phyloP scores from a whole-genome alignment of 2,329 filamentous ascomycete species.

The Tolypocladium album region DNA sequence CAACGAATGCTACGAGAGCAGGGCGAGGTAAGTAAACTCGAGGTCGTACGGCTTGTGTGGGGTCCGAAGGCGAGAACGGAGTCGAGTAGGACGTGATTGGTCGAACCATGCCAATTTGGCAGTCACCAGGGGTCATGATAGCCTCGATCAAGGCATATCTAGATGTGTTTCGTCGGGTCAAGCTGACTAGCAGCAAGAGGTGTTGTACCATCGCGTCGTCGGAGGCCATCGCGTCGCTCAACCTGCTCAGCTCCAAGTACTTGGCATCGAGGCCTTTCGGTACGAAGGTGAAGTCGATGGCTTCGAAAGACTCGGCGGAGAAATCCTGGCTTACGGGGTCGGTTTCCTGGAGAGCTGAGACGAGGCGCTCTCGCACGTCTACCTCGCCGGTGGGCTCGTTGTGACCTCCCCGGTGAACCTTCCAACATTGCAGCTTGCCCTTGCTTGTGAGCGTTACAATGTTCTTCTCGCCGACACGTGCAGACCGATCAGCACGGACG shows the following conservation, averaged over 20 bases:
- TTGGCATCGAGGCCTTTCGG: slow-evolving; percentile 40
- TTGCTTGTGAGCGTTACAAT: slow-evolving; percentile 69
- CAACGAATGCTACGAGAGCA: slow-evolving; percentile 68
- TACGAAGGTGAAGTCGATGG: slow-evolving; percentile 71
- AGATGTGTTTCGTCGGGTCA: slow-evolving; percentile 39
- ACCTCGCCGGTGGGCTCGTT: slow-evolving; percentile 63
- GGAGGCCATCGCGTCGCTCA: slow-evolving; percentile 37
- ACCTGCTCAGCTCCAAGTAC: slow-evolving; percentile 37
- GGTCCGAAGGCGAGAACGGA: slow-evolving; percentile 29
- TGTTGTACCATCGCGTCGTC: slow-evolving; percentile 44
- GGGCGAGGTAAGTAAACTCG: slow-evolving; percentile 69
- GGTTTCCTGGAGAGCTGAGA: slow-evolving; percentile 47
- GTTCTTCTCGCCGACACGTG: slow-evolving; percentile 72
- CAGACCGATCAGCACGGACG: slow-evolving; percentile 61
- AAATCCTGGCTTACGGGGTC: slow-evolving; percentile 37
- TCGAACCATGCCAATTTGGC: slow-evolving; percentile 55
- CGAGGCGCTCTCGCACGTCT: slow-evolving; percentile 56
- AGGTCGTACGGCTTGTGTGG: slow-evolving; percentile 34
- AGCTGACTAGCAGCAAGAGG: slow-evolving; percentile 50
- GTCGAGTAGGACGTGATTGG: slow-evolving; percentile 55
- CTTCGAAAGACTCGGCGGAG: slow-evolving; percentile 51
- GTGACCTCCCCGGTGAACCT: slow-evolving; percentile 77
- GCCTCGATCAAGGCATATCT: slow-evolving; percentile 71
- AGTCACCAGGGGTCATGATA: slow-evolving; percentile 41
- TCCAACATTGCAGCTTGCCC: slow-evolving; percentile 76